Percentiles rank a stretch among this genome's conserved stretches.
These are phyloP conservation scores for Tetrapyrgos nigripes DNA, from an alignment of 1,284 basidiomycete genomes.

Conservation along the genomic window DNA sequence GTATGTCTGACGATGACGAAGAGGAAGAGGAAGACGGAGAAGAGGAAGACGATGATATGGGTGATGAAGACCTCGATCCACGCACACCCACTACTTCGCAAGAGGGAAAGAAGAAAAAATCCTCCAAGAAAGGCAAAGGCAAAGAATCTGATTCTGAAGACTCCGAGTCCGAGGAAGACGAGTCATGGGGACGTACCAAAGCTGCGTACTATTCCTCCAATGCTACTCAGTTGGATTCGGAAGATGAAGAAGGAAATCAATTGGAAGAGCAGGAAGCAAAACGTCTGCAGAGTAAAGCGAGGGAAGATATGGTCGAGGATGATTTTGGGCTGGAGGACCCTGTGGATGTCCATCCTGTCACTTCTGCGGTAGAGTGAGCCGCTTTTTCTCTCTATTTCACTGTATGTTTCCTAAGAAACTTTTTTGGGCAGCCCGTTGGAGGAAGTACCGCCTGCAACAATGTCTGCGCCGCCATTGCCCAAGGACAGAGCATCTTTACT, in stretches of 20 bases:
- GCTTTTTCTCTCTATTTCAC: constrained; percentile 21
- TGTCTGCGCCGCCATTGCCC: constrained; percentile 42
- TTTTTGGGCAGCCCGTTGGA: constrained; percentile 37
- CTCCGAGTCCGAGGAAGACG: constrained; percentile 64
- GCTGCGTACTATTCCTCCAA: constrained; percentile 88
- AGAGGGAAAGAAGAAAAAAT: constrained; percentile 29
- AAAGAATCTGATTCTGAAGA: constrained; percentile 51
- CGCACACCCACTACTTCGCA: constrained; percentile 24
- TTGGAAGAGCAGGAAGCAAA: constrained; percentile 90
- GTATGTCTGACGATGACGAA: constrained; percentile 53
- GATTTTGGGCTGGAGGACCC: constrained; percentile 88
- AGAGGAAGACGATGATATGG: constrained; percentile 48
- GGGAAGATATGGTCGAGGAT: constrained; percentile 75
- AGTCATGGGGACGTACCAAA: constrained; percentile 83
- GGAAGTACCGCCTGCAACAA: constrained; percentile 36
- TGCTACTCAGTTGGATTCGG: constrained; percentile 79
- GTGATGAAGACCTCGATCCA: constrained; percentile 51
- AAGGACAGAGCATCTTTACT: constrained; percentile 71
- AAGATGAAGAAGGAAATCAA: constrained; percentile 86
- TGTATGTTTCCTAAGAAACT: constrained; percentile 4
- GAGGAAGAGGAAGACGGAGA: constrained; percentile 57
- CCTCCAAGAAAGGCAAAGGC: constrained; percentile 45
- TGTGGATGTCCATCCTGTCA: constrained; percentile 44
- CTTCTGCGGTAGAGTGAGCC: constrained; percentile 51
- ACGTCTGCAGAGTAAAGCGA: constrained; percentile 78